These are phyloP conservation scores for Danielia oregonensis DNA, from an alignment of 805 yeast genomes.

Conservation along the genomic window DNA sequence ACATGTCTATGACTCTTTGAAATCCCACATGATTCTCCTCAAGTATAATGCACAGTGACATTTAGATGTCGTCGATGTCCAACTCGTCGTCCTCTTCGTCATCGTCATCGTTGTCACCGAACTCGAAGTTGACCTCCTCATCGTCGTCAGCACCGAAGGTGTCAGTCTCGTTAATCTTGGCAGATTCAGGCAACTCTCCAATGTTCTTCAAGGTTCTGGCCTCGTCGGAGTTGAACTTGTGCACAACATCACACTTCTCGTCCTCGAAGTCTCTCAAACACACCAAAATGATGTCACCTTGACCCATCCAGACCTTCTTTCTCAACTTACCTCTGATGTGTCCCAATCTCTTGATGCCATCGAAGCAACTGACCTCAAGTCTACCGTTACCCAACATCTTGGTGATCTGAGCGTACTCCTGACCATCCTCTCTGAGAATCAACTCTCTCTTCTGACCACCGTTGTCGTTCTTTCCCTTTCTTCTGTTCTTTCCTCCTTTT, in stretches of 20 bases:
- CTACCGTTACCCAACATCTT: slow-evolving; percentile 99
- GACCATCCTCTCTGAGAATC: slow-evolving; percentile 89
- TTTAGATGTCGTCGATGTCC: slow-evolving; percentile 91
- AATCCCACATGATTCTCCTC: no score
- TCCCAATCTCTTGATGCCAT: slow-evolving; percentile 89
- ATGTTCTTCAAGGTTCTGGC: slow-evolving; percentile 93
- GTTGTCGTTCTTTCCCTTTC: slow-evolving; percentile 97
- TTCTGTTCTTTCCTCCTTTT: slow-evolving; percentile 90
- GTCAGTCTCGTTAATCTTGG: slow-evolving; percentile 96
- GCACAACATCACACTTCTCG: slow-evolving; percentile 96
- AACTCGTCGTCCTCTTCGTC: slow-evolving; percentile 69
- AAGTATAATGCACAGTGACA: slow-evolving; percentile 6
- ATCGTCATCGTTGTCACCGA: slow-evolving; percentile 86
- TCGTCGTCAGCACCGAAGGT: slow-evolving; percentile 95
- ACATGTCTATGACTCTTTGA: no score
- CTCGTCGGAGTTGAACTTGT: slow-evolving; percentile 95
- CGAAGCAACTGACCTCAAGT: slow-evolving; percentile 92
- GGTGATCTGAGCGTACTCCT: slow-evolving; percentile 97
- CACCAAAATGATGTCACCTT: slow-evolving; percentile 94
- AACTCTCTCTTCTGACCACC: slow-evolving; percentile 92
- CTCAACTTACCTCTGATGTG: slow-evolving; percentile 98
- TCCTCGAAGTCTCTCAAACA: slow-evolving; percentile 98
- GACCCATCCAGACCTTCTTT: slow-evolving; percentile 99
- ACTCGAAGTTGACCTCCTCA: slow-evolving; percentile 96
- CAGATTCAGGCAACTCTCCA: slow-evolving; percentile 97